Conservation (phyloP, 805 yeast species). For the Candida orba region DNA sequence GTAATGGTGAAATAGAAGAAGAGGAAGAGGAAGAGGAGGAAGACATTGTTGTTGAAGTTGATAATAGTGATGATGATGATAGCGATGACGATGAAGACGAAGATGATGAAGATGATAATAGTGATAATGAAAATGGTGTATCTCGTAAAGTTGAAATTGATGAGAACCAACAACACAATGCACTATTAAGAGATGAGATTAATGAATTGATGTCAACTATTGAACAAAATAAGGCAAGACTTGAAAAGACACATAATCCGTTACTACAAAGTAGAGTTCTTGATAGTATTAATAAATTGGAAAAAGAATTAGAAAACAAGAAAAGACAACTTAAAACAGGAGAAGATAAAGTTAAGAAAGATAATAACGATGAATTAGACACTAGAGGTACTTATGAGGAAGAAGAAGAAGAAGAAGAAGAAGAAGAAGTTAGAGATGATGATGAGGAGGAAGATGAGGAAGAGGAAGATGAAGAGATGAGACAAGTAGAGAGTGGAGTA, state of each 20-base stretch:
- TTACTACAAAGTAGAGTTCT: slow-evolving; percentile 81
- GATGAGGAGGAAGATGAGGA: slow-evolving; percentile 29
- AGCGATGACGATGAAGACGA: slow-evolving; percentile 26
- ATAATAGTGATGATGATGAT: slow-evolving; percentile 46
- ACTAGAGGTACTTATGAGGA: slow-evolving; percentile 29
- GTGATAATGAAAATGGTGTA: slow-evolving; percentile 47
- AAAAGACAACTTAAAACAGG: slow-evolving; percentile 49
- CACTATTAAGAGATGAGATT: slow-evolving; percentile 78
- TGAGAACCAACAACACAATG: slow-evolving; percentile 57
- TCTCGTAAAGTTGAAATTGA: slow-evolving; percentile 37
- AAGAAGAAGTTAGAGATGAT: slow-evolving; percentile 25
- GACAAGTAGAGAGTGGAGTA: slow-evolving; percentile 27
- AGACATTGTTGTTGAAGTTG: slow-evolving; percentile 28
- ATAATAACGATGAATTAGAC: slow-evolving; percentile 18
- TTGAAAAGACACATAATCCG: slow-evolving; percentile 70
- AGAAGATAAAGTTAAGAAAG: slow-evolving; percentile 24
- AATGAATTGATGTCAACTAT: slow-evolving; percentile 74
- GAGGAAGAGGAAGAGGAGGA: slow-evolving; percentile 27
- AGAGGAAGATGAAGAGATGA: slow-evolving; percentile 25
- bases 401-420: slow-evolving; percentile 24
- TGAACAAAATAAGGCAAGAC: slow-evolving; percentile 63
- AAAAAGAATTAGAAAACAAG: slow-evolving; percentile 77
- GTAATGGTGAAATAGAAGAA: slow-evolving; percentile 27
- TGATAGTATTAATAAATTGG: slow-evolving; percentile 71
- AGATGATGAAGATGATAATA: slow-evolving; percentile 45